Percentiles rank a stretch among this genome's conserved stretches.
Evolutionary conservation across 495 filamentous ascomycete species (phyloP).

Genomic region (Tuber magnatum): DNA sequence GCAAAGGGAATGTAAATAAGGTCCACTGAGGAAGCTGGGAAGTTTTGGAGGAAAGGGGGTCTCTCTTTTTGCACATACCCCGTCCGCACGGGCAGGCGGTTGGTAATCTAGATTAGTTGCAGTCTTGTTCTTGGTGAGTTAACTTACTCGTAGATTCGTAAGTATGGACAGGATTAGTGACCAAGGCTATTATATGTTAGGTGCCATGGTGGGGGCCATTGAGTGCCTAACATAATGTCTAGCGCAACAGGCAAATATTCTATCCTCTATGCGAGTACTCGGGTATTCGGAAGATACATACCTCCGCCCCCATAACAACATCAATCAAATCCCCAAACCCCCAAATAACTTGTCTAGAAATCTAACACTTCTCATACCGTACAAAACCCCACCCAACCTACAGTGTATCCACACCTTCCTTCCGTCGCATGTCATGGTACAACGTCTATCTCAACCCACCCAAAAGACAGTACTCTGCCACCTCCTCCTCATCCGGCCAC

Average conservation of each 20-base stretch:
- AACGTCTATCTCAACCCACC: slow-evolving; percentile 7
- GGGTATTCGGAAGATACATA: not conserved
- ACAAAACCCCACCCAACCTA: slow-evolving; percentile 1
- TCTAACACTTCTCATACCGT: not conserved
- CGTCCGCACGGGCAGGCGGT: not conserved
- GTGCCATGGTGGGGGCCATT: not conserved
- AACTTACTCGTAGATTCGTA: too few relatives aligned
- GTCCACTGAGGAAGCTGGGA: not conserved
- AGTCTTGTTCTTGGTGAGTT: not conserved
- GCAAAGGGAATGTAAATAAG: not conserved
- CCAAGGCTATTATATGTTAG: not conserved
- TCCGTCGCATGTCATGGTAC: not conserved
- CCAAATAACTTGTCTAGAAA: not conserved
- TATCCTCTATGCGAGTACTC: not conserved
- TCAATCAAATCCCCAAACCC: not conserved
- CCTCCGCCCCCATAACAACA: not conserved
- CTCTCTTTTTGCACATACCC: too few relatives aligned
- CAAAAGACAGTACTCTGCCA: slow-evolving; percentile 18
- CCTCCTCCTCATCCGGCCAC: slow-evolving; percentile 14
- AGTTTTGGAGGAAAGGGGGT: not conserved
- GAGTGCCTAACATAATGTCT: not conserved
- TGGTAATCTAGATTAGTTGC: not conserved
- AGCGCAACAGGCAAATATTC: not conserved
- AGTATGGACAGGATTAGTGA: not conserved
- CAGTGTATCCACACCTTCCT: not conserved